Evolutionary conservation across 495 filamentous ascomycete species (phyloP).

Genomic region (Tetracladium setigerum): DNA sequence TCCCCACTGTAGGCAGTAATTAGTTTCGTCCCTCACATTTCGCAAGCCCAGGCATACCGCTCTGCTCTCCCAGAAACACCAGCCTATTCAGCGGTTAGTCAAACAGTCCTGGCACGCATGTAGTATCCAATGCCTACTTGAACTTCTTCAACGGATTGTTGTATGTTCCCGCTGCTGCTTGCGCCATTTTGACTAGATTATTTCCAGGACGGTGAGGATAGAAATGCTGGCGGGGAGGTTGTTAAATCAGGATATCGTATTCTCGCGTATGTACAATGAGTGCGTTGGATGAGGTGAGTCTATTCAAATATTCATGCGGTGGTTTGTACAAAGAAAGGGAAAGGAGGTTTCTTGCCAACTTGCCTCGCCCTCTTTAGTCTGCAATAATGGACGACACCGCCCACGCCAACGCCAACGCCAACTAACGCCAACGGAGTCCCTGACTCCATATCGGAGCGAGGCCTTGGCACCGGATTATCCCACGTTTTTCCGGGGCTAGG

Average conservation of each 20-base stretch:
- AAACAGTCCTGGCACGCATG: conserved; percentile 18
- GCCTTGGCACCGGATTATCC: too few relatives aligned
- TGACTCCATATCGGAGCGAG: too few relatives aligned
- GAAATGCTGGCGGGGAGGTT: background rate
- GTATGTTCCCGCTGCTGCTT: conserved; percentile 66
- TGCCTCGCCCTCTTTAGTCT: background rate
- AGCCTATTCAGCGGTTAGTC: conserved; percentile 46
- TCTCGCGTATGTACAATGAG: conserved; percentile 3
- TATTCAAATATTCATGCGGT: background rate
- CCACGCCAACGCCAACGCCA: too few relatives aligned
- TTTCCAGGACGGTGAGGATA: conserved; percentile 14
- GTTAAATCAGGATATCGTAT: background rate
- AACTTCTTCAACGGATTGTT: conserved; percentile 99
- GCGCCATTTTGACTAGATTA: conserved; percentile 37
- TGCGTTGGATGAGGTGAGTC: background rate
- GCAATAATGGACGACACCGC: background rate
- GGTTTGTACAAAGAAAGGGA: background rate
- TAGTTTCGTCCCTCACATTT: conserved; percentile 5
- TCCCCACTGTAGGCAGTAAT: conserved; percentile 62
- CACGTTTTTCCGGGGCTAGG: too few relatives aligned
- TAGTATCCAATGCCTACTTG: conserved; percentile 57
- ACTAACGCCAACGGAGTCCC: too few relatives aligned
- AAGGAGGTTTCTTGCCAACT: conserved; percentile 1
- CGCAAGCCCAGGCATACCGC: conserved; percentile 55
- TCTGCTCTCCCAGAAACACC: conserved; percentile 96